Conservation (phyloP, 169 alveolate genomes). For the Eimeria falciformis region DNA sequence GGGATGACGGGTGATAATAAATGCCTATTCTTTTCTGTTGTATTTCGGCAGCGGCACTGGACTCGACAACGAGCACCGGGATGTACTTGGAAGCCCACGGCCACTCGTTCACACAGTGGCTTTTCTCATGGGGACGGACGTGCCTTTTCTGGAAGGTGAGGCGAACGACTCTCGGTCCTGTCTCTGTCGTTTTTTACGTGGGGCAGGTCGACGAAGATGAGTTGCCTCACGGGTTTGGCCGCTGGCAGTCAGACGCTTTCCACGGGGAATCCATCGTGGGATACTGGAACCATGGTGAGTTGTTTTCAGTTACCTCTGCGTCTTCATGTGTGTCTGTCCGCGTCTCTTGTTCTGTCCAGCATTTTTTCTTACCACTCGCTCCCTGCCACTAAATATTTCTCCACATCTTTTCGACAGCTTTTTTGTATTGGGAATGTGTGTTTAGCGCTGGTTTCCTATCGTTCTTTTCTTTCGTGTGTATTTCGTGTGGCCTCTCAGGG, state of each 20-base stretch:
- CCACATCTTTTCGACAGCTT: too few relatives aligned
- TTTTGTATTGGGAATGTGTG: too few relatives aligned
- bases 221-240: constrained; percentile 93
- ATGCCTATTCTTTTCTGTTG: background rate
- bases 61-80: background rate
- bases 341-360: background rate
- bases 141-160: background rate
- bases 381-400: too few relatives aligned
- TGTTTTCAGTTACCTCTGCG: background rate
- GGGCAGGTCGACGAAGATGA: constrained; percentile 89
- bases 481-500: constrained; percentile 70
- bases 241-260: constrained; percentile 87
- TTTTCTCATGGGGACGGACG: background rate
- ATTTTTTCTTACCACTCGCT: too few relatives aligned
- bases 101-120: constrained; percentile 4
- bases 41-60: background rate
- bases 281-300: constrained; percentile 90
- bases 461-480: background rate
- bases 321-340: background rate
- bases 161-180: background rate
- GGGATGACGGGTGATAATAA: too few relatives aligned
- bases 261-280: constrained; percentile 92
- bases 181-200: constrained; percentile 79
- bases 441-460: too few relatives aligned
- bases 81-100: constrained; percentile 58